Evolutionary conservation across 2,329 filamentous ascomycete species (phyloP).

Genomic region (Drechslera avenae): DNA sequence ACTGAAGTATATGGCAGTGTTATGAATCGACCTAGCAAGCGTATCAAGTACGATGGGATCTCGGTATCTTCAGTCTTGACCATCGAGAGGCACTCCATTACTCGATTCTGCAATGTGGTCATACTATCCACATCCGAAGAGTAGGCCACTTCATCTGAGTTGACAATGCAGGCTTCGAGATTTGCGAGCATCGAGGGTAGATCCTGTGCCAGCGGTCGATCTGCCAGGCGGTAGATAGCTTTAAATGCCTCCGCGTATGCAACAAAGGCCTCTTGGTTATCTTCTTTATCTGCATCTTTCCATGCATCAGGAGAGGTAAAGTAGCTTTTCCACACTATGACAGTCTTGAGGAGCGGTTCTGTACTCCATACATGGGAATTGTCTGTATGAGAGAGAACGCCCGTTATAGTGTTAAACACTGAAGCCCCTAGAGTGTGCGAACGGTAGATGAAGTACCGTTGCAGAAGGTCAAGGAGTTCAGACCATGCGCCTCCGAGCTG

Average conservation of each 20-base stretch:
- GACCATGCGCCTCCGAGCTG: slow-evolving; percentile 77
- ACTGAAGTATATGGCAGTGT: slow-evolving; percentile 66
- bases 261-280: slow-evolving; percentile 79
- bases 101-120: slow-evolving; percentile 72
- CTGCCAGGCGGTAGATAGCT: slow-evolving; percentile 78
- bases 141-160: slow-evolving; percentile 70
- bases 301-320: slow-evolving; percentile 35
- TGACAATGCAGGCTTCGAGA: slow-evolving; percentile 71
- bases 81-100: slow-evolving; percentile 70
- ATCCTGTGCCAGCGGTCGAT: slow-evolving; percentile 64
- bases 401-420: slow-evolving; percentile 49
- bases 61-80: slow-evolving; percentile 69
- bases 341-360: slow-evolving; percentile 39
- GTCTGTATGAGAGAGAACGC: slow-evolving; percentile 45
- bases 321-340: slow-evolving; percentile 44
- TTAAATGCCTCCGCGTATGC: slow-evolving; percentile 80
- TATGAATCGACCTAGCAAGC: slow-evolving; percentile 71
- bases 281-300: slow-evolving; percentile 30
- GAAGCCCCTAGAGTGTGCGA: slow-evolving; percentile 51
- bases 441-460: slow-evolving; percentile 52
- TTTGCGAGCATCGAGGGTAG: slow-evolving; percentile 73
- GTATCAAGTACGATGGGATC: slow-evolving; percentile 70
- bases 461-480: slow-evolving; percentile 72
- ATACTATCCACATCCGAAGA: slow-evolving; percentile 73
- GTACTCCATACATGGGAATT: slow-evolving; percentile 28